These are phyloP conservation scores for Citrus sp. DNA, from an alignment of 345 rosid species.

Conservation along the genomic window DNA sequence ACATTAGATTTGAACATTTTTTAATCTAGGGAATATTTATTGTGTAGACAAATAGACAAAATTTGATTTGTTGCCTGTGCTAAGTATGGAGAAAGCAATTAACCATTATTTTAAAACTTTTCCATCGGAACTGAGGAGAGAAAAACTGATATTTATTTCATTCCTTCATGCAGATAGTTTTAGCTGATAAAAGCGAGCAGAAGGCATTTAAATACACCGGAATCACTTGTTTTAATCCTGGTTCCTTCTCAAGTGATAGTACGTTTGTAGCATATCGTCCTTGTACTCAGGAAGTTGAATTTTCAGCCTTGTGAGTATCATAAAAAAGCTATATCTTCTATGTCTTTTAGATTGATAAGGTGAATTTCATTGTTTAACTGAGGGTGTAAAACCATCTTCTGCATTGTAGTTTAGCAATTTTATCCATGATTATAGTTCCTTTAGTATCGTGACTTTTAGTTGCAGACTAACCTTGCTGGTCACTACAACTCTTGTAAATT, in stretches of 20 bases:
- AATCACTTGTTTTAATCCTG: conserved; percentile 89
- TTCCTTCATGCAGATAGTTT: conserved; percentile 56
- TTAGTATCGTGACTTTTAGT: background rate
- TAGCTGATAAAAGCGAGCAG: conserved; percentile 81
- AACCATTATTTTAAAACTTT: background rate
- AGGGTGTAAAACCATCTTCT: background rate
- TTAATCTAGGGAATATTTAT: background rate
- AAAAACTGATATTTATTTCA: conserved; percentile 8
- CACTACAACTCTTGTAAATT: background rate
- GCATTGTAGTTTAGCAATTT: background rate
- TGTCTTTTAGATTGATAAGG: background rate
- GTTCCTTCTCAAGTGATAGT: conserved; percentile 70
- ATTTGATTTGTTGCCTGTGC: background rate
- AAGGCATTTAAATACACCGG: conserved; percentile 73
- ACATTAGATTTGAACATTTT: background rate
- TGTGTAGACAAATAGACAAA: background rate
- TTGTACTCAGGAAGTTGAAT: conserved; percentile 77
- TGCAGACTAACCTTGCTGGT: background rate
- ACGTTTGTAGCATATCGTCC: conserved; percentile 84
- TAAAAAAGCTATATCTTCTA: background rate
- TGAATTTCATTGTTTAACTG: background rate
- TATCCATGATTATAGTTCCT: background rate
- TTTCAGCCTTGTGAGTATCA: conserved; percentile 55
- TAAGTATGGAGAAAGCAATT: background rate
- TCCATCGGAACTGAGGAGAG: background rate